Conservation (phyloP, 495 filamentous ascomycete genomes). For the Hypoxylon rickii region DNA sequence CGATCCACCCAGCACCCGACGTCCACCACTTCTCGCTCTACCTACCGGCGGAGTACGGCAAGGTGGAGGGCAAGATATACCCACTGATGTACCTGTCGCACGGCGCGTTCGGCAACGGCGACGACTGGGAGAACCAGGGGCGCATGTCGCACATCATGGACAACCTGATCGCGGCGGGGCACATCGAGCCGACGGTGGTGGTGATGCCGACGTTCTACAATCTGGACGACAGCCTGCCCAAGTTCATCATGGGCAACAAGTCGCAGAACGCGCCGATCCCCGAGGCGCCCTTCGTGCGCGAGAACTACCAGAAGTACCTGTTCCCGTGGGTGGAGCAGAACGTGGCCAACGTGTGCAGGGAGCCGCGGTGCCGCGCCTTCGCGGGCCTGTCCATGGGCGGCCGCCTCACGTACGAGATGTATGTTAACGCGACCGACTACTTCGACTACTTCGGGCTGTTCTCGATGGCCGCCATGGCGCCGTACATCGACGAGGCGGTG, state of each 20-base stretch:
- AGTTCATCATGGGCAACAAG: conserved; percentile 38
- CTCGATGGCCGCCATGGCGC: conserved; percentile 32
- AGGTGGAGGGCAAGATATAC: conserved; percentile 28
- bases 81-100: conserved; percentile 43
- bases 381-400: conserved; percentile 40
- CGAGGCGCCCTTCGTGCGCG: conserved; percentile 21
- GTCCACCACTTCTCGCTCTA: conserved; percentile 40
- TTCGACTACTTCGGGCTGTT: conserved; percentile 43
- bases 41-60: conserved; percentile 40
- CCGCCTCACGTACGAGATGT: conserved; percentile 43
- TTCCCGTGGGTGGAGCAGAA: conserved; percentile 38
- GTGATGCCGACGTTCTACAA: conserved; percentile 44
- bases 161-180: conserved; percentile 40
- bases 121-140: conserved; percentile 42
- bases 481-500: conserved; percentile 26
- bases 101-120: conserved; percentile 29
- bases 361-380: conserved; percentile 38
- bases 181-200: conserved; percentile 41
- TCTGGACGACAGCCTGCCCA: conserved; percentile 28
- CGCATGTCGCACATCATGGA: conserved; percentile 41
- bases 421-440: conserved; percentile 39
- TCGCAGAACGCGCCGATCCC: conserved; percentile 26
- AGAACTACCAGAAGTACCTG: conserved; percentile 39
- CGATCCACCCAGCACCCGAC: conserved; percentile 38
- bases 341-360: conserved; percentile 25